A percentile compares a stretch with the other conserved stretches of the same genome.
Conservation (phyloP, 2,329 filamentous ascomycete species). For the Cadophora luteo-olivacea region DNA sequence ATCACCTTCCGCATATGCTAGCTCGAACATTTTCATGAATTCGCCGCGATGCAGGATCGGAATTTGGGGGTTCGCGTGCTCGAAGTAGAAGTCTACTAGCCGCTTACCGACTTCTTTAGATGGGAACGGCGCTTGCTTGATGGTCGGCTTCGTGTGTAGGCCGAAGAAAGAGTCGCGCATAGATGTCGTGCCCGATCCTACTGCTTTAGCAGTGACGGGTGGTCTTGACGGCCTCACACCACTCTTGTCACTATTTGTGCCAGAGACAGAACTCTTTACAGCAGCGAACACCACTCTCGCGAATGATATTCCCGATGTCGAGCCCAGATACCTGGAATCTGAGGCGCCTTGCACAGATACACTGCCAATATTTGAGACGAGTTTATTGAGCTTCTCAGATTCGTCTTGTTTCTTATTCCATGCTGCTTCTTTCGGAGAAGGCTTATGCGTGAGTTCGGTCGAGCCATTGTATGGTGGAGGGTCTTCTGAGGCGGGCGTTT, state of each 20-base stretch:
- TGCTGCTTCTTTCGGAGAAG: conserved; percentile 37
- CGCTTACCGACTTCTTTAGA: conserved; percentile 74
- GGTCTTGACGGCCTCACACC: conserved; percentile 65
- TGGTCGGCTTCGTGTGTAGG: conserved; percentile 88
- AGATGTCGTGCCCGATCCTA: conserved; percentile 67
- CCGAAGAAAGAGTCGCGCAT: conserved; percentile 98
- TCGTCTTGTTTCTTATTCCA: conserved; percentile 58
- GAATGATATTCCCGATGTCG: conserved; percentile 91
- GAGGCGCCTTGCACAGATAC: conserved; percentile 79
- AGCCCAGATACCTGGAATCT: conserved; percentile 82
- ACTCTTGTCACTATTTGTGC: conserved; percentile 71
- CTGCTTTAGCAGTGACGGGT: conserved; percentile 48
- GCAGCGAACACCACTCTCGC: conserved; percentile 93
- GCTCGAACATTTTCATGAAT: conserved; percentile 87
- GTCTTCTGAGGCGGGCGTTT: conserved; percentile 42
- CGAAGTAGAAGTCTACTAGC: conserved; percentile 86
- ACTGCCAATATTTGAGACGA: conserved; percentile 75
- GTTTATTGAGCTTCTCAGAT: conserved; percentile 66
- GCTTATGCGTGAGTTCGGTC: conserved; percentile 32
- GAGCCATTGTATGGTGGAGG: conserved; percentile 30
- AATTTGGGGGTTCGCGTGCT: conserved; percentile 95
- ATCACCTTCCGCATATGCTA: conserved; percentile 72
- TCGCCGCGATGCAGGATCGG: conserved; percentile 88
- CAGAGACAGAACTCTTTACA: conserved; percentile 74
- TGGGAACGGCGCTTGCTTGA: conserved; percentile 85